These are phyloP conservation scores for Gentiana straminea DNA, from an alignment of 257 asterid species.

Conservation along the genomic window DNA sequence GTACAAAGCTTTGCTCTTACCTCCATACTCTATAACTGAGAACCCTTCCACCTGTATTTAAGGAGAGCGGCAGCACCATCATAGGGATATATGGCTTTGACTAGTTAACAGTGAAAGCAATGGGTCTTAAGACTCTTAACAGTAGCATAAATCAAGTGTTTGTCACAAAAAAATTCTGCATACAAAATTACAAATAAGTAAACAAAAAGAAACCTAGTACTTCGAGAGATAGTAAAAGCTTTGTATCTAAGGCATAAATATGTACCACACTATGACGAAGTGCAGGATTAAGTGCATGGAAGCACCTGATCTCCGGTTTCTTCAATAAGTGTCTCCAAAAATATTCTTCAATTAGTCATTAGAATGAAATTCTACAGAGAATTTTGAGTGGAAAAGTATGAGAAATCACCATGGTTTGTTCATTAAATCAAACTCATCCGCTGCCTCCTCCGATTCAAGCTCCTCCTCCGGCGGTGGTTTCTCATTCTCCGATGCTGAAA, in stretches of 20 bases:
- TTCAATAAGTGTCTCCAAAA: constrained; percentile 67
- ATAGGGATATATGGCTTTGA: constrained; percentile 90
- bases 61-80: constrained; percentile 97
- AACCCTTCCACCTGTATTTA: constrained; percentile 85
- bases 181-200: background rate
- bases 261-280: too few relatives aligned
- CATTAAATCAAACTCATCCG: too few relatives aligned
- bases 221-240: too few relatives aligned
- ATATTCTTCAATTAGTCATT: constrained; percentile 23
- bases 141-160: constrained; percentile 5
- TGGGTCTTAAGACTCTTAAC: constrained; percentile 11
- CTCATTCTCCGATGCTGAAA: too few relatives aligned
- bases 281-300: background rate
- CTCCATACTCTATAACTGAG: constrained; percentile 5
- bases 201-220: background rate
- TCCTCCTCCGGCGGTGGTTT: too few relatives aligned
- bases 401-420: too few relatives aligned
- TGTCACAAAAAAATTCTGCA: too few relatives aligned
- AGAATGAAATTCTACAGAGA: too few relatives aligned
- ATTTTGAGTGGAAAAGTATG: too few relatives aligned
- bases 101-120: constrained; percentile 42
- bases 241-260: too few relatives aligned
- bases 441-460: too few relatives aligned
- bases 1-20: too few relatives aligned
- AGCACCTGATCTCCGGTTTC: constrained; percentile 66